Conservation (phyloP, 2,329 filamentous ascomycete species). For the Alternaria gaisen region DNA sequence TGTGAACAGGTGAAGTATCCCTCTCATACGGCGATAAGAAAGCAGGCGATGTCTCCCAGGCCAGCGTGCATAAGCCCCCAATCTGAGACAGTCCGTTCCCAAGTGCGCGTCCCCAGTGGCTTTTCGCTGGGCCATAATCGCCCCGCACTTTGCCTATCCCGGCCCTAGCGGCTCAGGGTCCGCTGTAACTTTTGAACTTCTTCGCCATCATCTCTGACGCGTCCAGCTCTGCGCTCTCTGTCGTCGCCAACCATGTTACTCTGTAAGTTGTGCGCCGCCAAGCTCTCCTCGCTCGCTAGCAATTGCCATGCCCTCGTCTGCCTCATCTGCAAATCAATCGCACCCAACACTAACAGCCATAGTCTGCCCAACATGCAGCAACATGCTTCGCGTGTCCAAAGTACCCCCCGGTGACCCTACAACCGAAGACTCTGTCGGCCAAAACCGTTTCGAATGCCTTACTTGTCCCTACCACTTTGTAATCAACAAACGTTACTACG, state of each 20-base stretch:
- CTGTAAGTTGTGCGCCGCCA: constrained; percentile 59
- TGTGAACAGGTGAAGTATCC: constrained; percentile 9
- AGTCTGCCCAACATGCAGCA: constrained; percentile 85
- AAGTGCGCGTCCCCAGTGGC: constrained; percentile 23
- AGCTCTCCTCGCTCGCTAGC: not conserved
- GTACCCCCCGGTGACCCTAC: constrained; percentile 53
- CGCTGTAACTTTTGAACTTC: constrained; percentile 40
- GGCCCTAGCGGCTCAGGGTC: constrained; percentile 30
- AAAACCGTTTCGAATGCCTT: constrained; percentile 91
- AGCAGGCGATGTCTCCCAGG: constrained; percentile 1
- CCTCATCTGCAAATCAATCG: not conserved
- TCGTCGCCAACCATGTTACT: constrained; percentile 64
- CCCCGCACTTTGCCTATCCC: constrained; percentile 40
- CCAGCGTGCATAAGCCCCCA: constrained; percentile 21
- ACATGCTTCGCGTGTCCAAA: constrained; percentile 77
- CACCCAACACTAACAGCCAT: not conserved
- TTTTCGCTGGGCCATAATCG: constrained; percentile 14
- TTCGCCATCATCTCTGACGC: constrained; percentile 5
- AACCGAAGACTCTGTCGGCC: constrained; percentile 49
- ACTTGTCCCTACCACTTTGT: constrained; percentile 93
- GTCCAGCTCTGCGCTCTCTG: constrained; percentile 10
- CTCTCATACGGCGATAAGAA: constrained; percentile 3
- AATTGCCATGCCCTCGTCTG: not conserved
- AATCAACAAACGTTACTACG: constrained; percentile 81
- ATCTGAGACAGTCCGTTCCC: constrained; percentile 29